phyloP scores from a whole-genome alignment of 352 stramenopile genomes.

The Phytophthora palmivora region DNA sequence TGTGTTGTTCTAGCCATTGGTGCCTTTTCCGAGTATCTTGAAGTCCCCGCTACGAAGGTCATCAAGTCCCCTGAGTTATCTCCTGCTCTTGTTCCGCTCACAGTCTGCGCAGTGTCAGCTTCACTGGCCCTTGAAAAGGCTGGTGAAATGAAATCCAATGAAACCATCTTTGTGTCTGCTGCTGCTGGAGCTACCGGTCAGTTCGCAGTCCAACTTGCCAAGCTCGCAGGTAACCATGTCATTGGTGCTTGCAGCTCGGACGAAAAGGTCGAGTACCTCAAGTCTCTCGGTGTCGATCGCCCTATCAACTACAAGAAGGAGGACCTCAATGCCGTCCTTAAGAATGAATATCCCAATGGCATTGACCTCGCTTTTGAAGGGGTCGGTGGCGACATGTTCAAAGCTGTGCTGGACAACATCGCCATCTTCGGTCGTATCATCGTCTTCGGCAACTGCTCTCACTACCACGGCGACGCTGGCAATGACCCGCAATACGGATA shows the following conservation, averaged over 20 bases:
- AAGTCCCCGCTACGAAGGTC: constrained; percentile 36
- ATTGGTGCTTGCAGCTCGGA: constrained; percentile 29
- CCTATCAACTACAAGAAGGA: constrained; percentile 78
- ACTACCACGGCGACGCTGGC: constrained; percentile 28
- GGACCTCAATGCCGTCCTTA: constrained; percentile 35
- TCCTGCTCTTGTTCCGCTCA: constrained; percentile 40
- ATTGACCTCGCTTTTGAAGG: constrained; percentile 47
- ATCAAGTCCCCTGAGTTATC: constrained; percentile 37
- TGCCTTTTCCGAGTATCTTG: constrained; percentile 59
- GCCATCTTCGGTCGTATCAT: constrained; percentile 25
- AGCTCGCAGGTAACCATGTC: constrained; percentile 31
- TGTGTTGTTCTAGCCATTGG: constrained; percentile 33
- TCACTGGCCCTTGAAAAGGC: constrained; percentile 34
- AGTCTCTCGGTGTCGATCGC: constrained; percentile 45
- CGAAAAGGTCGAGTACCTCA: constrained; percentile 27
- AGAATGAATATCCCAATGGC: constrained; percentile 44
- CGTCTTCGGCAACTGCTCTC: constrained; percentile 29
- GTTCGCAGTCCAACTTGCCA: constrained; percentile 28
- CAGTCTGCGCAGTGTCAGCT: constrained; percentile 44
- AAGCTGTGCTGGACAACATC: constrained; percentile 27
- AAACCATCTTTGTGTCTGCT: constrained; percentile 28
- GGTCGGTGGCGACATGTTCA: constrained; percentile 28
- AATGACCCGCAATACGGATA: constrained; percentile 15
- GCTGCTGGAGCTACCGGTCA: constrained; percentile 25
- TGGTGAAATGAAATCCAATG: constrained; percentile 28